Conservation (phyloP, 176 grass and related monocot species). For the Lolium multiflorum region DNA sequence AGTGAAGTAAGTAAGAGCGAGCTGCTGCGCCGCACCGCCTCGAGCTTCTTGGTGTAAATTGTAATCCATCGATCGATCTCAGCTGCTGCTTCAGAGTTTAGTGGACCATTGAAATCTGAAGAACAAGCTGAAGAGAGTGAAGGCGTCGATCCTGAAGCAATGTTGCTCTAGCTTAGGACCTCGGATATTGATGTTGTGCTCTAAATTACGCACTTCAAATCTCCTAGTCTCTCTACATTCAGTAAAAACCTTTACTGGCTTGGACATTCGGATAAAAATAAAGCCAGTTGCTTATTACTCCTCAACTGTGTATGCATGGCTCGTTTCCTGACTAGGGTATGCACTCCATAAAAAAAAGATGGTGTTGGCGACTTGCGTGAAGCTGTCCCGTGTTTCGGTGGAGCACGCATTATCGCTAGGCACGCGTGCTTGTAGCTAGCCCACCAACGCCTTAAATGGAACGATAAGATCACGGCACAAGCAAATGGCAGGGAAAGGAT, state of each 20-base stretch:
- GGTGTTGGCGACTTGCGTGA: background rate
- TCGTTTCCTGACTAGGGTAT: background rate
- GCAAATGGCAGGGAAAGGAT: background rate
- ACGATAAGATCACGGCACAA: background rate
- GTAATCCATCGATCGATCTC: background rate
- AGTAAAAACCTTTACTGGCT: background rate
- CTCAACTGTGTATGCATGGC: background rate
- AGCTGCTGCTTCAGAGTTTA: background rate
- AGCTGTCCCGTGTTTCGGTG: background rate
- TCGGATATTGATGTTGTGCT: background rate
- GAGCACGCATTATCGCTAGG: background rate
- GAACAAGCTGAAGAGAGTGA: background rate
- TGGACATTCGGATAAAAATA: background rate
- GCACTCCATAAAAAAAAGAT: too few species aligned
- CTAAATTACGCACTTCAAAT: background rate
- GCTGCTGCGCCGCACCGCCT: background rate
- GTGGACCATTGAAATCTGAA: background rate
- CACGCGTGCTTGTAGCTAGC: background rate
- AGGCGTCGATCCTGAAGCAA: constrained; percentile 3
- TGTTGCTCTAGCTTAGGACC: background rate
- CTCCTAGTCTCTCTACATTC: background rate
- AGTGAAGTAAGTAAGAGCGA: background rate
- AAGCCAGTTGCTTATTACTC: background rate
- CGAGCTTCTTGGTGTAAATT: background rate
- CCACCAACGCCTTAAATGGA: background rate